Conservation (phyloP, 306 rosid genomes). For the Rosa rugosa region DNA sequence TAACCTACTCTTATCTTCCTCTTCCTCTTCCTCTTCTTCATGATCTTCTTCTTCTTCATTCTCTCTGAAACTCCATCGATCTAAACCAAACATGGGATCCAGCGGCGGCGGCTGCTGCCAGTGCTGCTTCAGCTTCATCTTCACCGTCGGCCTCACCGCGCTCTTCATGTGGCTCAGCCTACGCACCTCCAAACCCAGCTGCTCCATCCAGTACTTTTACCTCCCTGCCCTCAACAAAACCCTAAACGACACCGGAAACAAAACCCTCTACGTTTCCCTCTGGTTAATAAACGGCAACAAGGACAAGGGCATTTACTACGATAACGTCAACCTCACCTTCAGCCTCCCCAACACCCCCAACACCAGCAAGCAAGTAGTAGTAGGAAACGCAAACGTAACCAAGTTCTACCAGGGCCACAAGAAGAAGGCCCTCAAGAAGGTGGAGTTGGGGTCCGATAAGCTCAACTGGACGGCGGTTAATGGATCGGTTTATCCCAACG, state of each 20-base stretch:
- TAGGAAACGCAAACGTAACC: constrained; percentile 27
- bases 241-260: constrained; percentile 37
- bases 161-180: constrained; percentile 50
- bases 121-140: constrained; percentile 36
- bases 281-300: constrained; percentile 54
- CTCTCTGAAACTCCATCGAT: background rate
- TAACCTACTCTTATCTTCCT: background rate
- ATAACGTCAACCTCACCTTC: constrained; percentile 42
- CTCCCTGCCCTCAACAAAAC: constrained; percentile 67
- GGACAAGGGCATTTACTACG: constrained; percentile 73
- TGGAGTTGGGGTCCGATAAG: background rate
- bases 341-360: background rate
- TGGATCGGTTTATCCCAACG: background rate
- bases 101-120: constrained; percentile 27
- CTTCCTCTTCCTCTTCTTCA: background rate
- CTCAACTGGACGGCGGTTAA: constrained; percentile 33
- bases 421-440: constrained; percentile 42
- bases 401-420: constrained; percentile 76
- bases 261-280: constrained; percentile 35
- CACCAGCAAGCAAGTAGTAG: constrained; percentile 12
- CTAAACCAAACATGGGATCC: constrained; percentile 23
- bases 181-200: constrained; percentile 50
- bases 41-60: background rate
- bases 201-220: constrained; percentile 45
- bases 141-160: constrained; percentile 34